Evolutionary conservation across 495 filamentous ascomycete genomes (phyloP), one percentile per base, ranked within the genome.

Genomic region (Aspergillus haitiensis): DNA sequence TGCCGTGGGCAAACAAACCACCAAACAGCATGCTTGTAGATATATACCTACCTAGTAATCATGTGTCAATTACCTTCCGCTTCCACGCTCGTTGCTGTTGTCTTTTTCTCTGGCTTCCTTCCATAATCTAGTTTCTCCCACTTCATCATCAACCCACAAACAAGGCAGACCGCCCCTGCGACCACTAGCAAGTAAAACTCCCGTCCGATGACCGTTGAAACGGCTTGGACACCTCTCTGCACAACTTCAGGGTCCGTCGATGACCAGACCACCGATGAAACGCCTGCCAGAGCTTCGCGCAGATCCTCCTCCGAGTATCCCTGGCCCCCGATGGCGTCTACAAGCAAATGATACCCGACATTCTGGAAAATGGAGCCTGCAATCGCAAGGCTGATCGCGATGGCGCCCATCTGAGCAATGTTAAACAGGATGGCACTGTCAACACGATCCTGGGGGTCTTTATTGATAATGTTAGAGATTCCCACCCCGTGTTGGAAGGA

Each of bases 281-380:
- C 60, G 1, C 60, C 60, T 0, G 60, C 60, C 39, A 63, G 15
- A 6, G 55, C 60, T 51, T 58, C 27, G 7, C 60, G 15, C 2
- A 63, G 9, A 11, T 63, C 54, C 2, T 32, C 9, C 1, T 53
- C 42, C 33, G 50, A 44, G 34, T 58, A 63, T 13, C 60, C 55
- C 2, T n/a, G 7, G n/a, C 36, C 55, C 1, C 55, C 42, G 5
- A 63, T 5, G 6, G 60, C 60, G 21, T 55, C 50, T 2, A 0
- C 9, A 0, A 63, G 18, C 12, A 63, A 11, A 1, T 27, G 3
- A 10, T 39, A 55, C 8, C 60, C 60, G 6, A 63, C 49, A 45
- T 63, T 63, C 55, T 65, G 63, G 33, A 65, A 65, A 7, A 61
- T 55, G 6, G 45, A 45, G 0, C 63, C 58, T 13, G 63, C 58